Evolutionary conservation across 2,329 filamentous ascomycete species (phyloP).

Genomic region (Hypomyces perniciosus): DNA sequence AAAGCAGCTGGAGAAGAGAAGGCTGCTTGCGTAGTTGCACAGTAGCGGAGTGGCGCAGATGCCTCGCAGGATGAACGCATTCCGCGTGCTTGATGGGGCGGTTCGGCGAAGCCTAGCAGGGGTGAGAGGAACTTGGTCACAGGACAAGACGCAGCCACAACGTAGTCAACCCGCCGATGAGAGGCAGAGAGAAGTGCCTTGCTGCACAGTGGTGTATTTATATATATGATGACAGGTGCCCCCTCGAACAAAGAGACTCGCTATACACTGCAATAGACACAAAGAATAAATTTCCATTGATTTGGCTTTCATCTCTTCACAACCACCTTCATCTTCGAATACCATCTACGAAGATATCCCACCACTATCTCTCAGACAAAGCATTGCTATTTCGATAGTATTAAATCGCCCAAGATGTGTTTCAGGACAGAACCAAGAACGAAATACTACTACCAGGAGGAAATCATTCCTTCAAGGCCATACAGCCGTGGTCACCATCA

Average conservation of each 20-base stretch:
- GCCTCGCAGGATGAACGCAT: neutral
- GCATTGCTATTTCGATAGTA: neutral
- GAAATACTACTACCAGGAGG: conserved; percentile 52
- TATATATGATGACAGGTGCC: too few relatives aligned
- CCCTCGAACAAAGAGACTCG: too few relatives aligned
- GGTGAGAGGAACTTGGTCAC: neutral
- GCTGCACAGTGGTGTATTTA: too few relatives aligned
- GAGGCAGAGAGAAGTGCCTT: neutral
- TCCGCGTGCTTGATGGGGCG: neutral
- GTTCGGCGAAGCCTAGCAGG: neutral
- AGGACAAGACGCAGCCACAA: too few relatives aligned
- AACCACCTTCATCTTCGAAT: too few relatives aligned
- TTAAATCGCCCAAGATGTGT: conserved; percentile 36
- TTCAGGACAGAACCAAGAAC: conserved; percentile 39
- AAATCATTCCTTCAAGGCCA: conserved; percentile 42
- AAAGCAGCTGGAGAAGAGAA: neutral
- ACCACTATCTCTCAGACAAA: conserved; percentile 3
- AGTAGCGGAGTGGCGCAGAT: neutral
- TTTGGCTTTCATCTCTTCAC: too few relatives aligned
- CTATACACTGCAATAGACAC: too few relatives aligned
- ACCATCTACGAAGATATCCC: neutral
- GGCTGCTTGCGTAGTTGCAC: too few relatives aligned
- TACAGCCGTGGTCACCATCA: conserved; percentile 24
- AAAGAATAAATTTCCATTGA: too few relatives aligned
- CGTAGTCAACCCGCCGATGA: neutral